These are phyloP conservation scores for Rosa persica DNA, from an alignment of 306 rosid genomes.

Conservation along the genomic window DNA sequence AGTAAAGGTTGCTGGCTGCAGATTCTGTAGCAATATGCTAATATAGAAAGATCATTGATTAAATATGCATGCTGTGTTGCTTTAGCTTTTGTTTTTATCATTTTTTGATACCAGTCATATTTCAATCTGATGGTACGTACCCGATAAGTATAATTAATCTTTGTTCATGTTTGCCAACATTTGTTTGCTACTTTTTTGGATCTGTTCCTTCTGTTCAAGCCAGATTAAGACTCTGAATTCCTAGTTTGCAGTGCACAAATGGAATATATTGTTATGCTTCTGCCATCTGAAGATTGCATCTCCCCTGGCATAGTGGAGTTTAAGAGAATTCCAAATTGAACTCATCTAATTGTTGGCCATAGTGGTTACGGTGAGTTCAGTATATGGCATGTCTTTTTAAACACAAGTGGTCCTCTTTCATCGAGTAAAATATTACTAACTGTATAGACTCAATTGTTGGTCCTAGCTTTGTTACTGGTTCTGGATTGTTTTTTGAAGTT, in stretches of 20 bases:
- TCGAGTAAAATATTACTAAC: background rate
- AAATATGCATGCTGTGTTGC: background rate
- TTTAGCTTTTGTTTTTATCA: background rate
- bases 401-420: background rate
- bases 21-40: background rate
- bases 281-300: conserved; percentile 49
- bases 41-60: background rate
- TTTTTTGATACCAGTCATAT: background rate
- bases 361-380: conserved; percentile 70
- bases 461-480: background rate
- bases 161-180: background rate
- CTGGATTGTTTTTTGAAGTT: background rate
- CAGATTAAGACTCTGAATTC: conserved; percentile 20
- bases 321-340: conserved; percentile 64
- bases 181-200: background rate
- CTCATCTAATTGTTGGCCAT: conserved; percentile 64
- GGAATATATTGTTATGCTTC: conserved; percentile 28
- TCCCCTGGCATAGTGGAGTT: conserved; percentile 80
- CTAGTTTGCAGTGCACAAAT: conserved; percentile 57
- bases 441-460: background rate
- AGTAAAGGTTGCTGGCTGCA: background rate
- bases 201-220: conserved; percentile 10
- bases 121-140: background rate
- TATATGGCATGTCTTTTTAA: conserved; percentile 60
- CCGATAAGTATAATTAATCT: background rate